Percentiles rank a stretch among this genome's conserved stretches.
These are phyloP conservation scores for Raphanus hybrid DNA, from an alignment of 441 rosid species.

Conservation along the genomic window DNA sequence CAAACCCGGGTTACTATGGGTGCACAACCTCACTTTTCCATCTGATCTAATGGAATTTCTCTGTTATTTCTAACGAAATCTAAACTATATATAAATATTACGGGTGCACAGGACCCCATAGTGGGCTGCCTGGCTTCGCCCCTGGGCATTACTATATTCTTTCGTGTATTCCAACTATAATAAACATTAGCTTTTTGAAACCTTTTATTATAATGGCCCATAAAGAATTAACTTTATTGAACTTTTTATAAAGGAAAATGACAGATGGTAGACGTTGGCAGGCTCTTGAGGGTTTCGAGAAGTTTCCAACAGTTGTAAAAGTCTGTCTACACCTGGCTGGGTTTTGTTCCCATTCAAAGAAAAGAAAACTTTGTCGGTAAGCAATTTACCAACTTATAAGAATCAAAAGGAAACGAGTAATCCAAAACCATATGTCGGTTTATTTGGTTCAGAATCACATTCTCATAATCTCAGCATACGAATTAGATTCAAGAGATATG, in stretches of 20 bases:
- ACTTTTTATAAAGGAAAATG: background rate
- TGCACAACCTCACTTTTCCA: background rate
- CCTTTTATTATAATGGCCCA: background rate
- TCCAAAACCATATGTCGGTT: background rate
- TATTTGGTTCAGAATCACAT: background rate
- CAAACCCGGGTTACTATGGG: background rate
- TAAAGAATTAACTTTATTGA: background rate
- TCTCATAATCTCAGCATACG: background rate
- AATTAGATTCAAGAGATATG: background rate
- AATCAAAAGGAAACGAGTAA: too few species aligned
- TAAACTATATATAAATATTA: background rate
- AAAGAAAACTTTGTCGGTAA: background rate
- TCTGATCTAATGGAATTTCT: background rate
- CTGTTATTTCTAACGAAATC: background rate
- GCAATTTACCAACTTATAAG: background rate
- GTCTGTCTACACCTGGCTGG: background rate
- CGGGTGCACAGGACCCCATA: background rate
- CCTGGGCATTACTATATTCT: background rate
- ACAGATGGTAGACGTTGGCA: conserved; percentile 6
- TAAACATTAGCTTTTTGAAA: background rate
- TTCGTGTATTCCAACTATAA: background rate
- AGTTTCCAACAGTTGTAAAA: conserved; percentile 3
- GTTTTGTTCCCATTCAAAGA: background rate
- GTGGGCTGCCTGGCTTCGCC: background rate
- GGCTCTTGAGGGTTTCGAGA: background rate